Evolutionary conservation across 108 stramenopile species (phyloP), one percentile per base, ranked within the genome.

Genomic region (Cyclostephanos tholiformis): DNA sequence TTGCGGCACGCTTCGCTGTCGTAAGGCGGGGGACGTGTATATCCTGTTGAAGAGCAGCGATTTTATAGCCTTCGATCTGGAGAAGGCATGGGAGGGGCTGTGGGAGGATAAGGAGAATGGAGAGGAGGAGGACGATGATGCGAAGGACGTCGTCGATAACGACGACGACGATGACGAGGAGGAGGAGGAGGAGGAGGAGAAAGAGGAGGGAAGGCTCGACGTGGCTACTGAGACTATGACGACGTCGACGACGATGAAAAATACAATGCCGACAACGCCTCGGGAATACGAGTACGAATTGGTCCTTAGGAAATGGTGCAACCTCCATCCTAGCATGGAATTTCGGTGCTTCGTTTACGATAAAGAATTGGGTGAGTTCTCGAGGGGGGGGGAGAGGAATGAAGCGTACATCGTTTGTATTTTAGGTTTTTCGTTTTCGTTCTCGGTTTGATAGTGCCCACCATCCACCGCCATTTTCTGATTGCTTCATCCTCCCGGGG

Each of bases 41-140:
- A 77, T 95, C 63, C 72, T 97, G 44, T 80, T 99, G 39, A 99
- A 99, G 82, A 88, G 88, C 63, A 95, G 94, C 69, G 95, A 97
- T 27, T 97, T 97, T 80, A 75, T 93, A 12, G 65, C 68, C 6
- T 92, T 94, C 67, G 96, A 98, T 84, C 69, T 97, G n/a, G 76
- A 88, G 77, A 91, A 83, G 69, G 90, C 87, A 60, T 93, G 85
- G 65, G 85, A 85, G 41, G 87, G 69, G 58, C 72, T 75, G 49
- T 20, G 29, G 19, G 67, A 76, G 29, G 73, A 58, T 20, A 50
- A 65, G 19, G 30, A 52, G 20, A 66, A 67, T 9, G 64, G 80
- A 17, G 50, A 69, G 2, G 26, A 13, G 17, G 63, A 50, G 26
- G 46, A 65, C 2, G 22, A 65, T 13, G 32, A 52, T 46, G 25